A percentile compares a stretch with the other conserved stretches of the same genome.
phyloP scores from a whole-genome alignment of 495 filamentous ascomycete genomes.

The Tetracladium setigerum region DNA sequence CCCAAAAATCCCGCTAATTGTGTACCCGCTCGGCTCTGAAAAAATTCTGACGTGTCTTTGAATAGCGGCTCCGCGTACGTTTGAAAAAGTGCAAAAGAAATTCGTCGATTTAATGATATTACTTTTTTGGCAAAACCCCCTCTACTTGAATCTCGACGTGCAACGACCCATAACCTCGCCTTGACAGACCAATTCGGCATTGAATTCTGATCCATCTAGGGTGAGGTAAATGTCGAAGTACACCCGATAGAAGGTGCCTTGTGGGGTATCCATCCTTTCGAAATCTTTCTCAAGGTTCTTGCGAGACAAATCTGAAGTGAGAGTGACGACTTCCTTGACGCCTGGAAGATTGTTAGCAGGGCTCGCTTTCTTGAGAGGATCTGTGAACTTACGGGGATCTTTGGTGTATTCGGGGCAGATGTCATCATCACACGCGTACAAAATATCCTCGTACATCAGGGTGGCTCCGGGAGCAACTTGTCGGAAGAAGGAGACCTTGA shows the following conservation, averaged over 20 bases:
- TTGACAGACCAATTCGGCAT: conserved; percentile 95
- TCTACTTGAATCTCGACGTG: conserved; percentile 70
- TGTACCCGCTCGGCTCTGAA: too few species aligned
- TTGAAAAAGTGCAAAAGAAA: conserved; percentile 13
- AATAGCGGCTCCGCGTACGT: background rate
- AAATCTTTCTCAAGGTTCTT: conserved; percentile 99
- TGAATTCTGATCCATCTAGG: conserved; percentile 95
- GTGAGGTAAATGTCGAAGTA: conserved; percentile 81
- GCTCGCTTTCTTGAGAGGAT: background rate
- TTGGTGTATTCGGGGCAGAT: conserved; percentile 98
- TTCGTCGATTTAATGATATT: conserved; percentile 9
- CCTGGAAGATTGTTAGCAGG: conserved; percentile 46
- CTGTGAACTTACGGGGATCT: conserved; percentile 79
- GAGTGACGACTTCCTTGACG: conserved; percentile 98
- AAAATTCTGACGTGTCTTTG: too few species aligned
- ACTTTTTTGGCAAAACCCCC: background rate
- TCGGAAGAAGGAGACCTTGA: conserved; percentile 98
- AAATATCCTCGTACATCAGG: conserved; percentile 97
- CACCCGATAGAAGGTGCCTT: conserved; percentile 94
- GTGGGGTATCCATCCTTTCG: conserved; percentile 97
- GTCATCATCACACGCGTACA: conserved; percentile 97
- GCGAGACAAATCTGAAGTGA: conserved; percentile 91
- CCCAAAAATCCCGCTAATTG: too few species aligned
- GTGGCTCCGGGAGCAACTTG: conserved; percentile 97
- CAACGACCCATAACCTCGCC: conserved; percentile 98